These are phyloP conservation scores for Plasmodium fragile DNA, from an alignment of 169 alveolate species.

Conservation along the genomic window DNA sequence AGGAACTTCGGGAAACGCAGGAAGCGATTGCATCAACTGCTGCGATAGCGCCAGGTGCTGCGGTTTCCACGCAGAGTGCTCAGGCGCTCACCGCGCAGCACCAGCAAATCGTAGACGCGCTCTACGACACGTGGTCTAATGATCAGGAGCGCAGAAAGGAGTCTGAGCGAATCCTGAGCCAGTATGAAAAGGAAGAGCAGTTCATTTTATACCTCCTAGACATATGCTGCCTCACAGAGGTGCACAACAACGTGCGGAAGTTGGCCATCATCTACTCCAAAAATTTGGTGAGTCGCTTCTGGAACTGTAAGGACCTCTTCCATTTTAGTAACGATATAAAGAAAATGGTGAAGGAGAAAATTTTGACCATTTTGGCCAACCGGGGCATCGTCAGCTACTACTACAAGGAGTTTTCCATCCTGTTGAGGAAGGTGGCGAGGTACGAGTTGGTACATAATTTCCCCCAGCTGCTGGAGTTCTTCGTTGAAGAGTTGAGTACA, in stretches of 20 bases:
- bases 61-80: neutral
- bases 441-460: conserved; percentile 64
- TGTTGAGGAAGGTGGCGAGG: conserved; percentile 54
- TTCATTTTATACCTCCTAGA: conserved; percentile 16
- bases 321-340: conserved; percentile 20
- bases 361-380: conserved; percentile 8
- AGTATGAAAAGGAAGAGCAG: conserved; percentile 33
- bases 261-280: conserved; percentile 41
- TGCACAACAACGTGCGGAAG: conserved; percentile 56
- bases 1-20: neutral
- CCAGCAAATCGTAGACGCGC: conserved; percentile 40
- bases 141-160: conserved; percentile 42
- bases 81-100: neutral
- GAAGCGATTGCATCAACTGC: neutral
- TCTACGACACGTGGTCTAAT: conserved; percentile 71
- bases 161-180: conserved; percentile 17
- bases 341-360: conserved; percentile 31
- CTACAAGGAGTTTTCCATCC: conserved; percentile 32
- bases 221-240: conserved; percentile 29
- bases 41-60: neutral
- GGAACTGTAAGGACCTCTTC: conserved; percentile 33
- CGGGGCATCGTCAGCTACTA: neutral
- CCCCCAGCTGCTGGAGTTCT: conserved; percentile 38
- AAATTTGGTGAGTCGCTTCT: conserved; percentile 34
- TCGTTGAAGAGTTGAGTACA: conserved; percentile 19